phyloP scores from a whole-genome alignment of 2,329 filamentous ascomycete species.

The Mycosphaerella arachidis region DNA sequence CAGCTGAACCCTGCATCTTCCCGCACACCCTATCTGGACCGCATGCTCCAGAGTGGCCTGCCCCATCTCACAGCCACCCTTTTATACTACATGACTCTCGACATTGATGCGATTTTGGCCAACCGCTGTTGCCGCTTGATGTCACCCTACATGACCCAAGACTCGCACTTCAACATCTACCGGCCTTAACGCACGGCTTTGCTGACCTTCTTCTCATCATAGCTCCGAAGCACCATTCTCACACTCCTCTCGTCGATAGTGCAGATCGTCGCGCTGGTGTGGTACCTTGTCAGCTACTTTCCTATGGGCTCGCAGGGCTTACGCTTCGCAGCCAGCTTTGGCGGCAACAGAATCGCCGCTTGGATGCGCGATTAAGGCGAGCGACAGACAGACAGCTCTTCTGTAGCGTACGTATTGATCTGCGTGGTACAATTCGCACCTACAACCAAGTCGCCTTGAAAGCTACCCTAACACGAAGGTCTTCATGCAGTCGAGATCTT shows the following conservation, averaged over 20 bases:
- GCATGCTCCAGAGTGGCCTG: constrained; percentile 12
- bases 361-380: constrained; percentile 71
- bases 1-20: constrained; percentile 11
- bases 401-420: constrained; percentile 11
- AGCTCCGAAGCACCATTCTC: constrained; percentile 80
- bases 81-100: constrained; percentile 1
- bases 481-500: neutral
- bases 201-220: constrained; percentile 30
- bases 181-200: constrained; percentile 6
- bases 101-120: neutral
- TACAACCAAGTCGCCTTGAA: neutral
- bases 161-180: neutral
- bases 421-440: neutral
- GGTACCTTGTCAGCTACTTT: constrained; percentile 97
- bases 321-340: constrained; percentile 80
- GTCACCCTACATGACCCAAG: constrained; percentile 9
- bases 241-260: constrained; percentile 79
- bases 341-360: constrained; percentile 73
- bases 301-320: constrained; percentile 91
- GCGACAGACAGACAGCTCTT: neutral
- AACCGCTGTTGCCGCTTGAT: constrained; percentile 9
- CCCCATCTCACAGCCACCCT: constrained; percentile 13
- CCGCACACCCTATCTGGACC: constrained; percentile 10
- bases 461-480: neutral
- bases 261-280: constrained; percentile 76